Percentiles rank a stretch among this genome's conserved stretches.
Conservation (phyloP, 116 monocot genomes). For the Dioscorea cayenensis region DNA sequence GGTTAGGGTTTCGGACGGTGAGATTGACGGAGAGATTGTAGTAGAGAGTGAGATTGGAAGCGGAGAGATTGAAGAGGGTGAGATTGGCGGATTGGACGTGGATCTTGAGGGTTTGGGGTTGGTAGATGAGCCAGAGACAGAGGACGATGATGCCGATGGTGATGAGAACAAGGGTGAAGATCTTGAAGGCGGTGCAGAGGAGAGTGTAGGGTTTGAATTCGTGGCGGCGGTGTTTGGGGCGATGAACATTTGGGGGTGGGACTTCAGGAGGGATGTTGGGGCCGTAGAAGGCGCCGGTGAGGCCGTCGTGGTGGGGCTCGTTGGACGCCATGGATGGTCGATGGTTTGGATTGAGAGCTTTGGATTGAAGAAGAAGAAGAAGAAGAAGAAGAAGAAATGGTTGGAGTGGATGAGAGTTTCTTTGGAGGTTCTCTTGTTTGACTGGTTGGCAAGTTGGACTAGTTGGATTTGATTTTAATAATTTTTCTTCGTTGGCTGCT, state of each 20-base stretch:
- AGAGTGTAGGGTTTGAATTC: slow-evolving; percentile 10
- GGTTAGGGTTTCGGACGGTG: neutral
- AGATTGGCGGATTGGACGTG: neutral
- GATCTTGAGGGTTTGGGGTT: neutral
- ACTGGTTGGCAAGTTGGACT: no score
- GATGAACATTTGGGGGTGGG: slow-evolving; percentile 1
- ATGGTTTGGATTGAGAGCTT: no score
- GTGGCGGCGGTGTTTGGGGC: slow-evolving; percentile 1
- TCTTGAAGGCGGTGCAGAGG: slow-evolving; percentile 21
- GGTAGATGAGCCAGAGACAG: neutral
- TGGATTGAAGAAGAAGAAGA: neutral
- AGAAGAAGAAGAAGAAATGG: neutral
- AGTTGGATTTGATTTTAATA: no score
- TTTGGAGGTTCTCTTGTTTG: no score
- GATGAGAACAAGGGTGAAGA: neutral
- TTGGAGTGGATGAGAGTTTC: neutral
- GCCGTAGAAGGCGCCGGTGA: slow-evolving; percentile 47
- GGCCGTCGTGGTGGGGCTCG: slow-evolving; percentile 1
- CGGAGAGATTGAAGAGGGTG: neutral
- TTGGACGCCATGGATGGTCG: no score
- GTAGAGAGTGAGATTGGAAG: slow-evolving; percentile 4
- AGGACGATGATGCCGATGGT: neutral
- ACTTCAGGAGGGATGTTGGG: slow-evolving; percentile 32
- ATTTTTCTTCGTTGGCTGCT: no score
- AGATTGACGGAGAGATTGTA: neutral